Base-by-base conservation (phyloP, 345 rosid genomes). In the Kandelia obovata region DNA sequence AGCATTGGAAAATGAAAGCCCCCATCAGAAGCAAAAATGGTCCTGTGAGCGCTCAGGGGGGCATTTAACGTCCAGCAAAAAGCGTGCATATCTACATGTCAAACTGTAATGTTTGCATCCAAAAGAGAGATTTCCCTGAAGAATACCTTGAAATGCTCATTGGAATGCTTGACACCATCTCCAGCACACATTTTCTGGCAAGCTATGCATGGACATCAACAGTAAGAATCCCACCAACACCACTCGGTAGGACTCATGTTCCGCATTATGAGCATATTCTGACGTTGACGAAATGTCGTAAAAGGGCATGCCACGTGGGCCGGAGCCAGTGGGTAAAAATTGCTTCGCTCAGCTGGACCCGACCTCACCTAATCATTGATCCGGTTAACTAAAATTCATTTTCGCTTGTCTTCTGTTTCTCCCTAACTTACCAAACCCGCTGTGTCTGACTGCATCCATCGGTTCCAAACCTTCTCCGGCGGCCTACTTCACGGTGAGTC, bases 131-230 rank as follows among this genome's bases (percentile, higher is more conserved):
- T 81, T 30, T 87, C 92, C 62, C 71, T 72, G 80, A 90, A 95
- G 65, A 84, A 92, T 67, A 90, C 97, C 89, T 88, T 92, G 87
- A 92, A 95, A 73, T 90, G 97, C 68, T 86, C 79, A 19, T 88
- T 90, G 0, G 99, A 83, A 69, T 88, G 82, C 68, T 81, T 71
- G 66, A 94, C 86, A 9, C 89, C 98, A 70, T 91, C 96, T 1
- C 84, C 91, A 4, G 92, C 96, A 75, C 97, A 95, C 97, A 90
- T 90, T 78, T 31, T 95, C 99, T 34, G 97, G 79, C 56, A 92
- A 90, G 77, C 99, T 92, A 77, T 90, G 99, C 99, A 92, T 95
- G 0, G 97, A 92, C 96, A 69, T 92, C 99, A 52, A 95, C 96
- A 0, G 99, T 88, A 13, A 96, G 92, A 78, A 95, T 89, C 8